Conservation (phyloP, 208 protist genomes). For the Wallacemonas sp. region DNA sequence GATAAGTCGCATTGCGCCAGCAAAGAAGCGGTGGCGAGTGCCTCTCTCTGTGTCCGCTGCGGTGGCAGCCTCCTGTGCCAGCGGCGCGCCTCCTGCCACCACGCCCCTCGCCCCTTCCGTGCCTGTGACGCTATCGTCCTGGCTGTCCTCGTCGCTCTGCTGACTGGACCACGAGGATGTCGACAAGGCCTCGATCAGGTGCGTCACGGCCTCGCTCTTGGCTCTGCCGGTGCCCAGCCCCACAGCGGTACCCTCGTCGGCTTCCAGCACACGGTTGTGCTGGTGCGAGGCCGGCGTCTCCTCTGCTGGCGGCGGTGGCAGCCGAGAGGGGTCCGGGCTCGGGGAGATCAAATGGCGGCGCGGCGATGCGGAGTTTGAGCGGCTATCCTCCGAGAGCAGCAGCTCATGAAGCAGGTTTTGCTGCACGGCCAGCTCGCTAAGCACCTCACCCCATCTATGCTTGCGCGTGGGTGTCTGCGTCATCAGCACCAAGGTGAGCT, state of each 20-base stretch:
- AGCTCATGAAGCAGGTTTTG: conserved; percentile 28
- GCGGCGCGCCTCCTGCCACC: too few relatives aligned
- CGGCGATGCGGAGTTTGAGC: conserved; percentile 2
- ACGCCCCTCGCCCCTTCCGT: neutral
- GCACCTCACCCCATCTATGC: conserved; percentile 21
- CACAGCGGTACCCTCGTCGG: neutral
- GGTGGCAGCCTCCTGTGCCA: too few relatives aligned
- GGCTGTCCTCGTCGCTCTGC: conserved; percentile 1
- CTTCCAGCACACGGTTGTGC: too few relatives aligned
- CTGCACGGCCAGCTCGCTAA: conserved; percentile 30
- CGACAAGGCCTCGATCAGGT: conserved; percentile 58
- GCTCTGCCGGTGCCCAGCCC: too few relatives aligned
- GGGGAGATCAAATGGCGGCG: conserved; percentile 12
- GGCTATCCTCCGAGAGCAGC: conserved; percentile 15
- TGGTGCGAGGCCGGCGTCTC: neutral
- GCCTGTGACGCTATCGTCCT: neutral
- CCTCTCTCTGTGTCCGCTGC: neutral
- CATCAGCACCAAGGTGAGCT: neutral
- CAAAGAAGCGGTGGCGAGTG: conserved; percentile 5
- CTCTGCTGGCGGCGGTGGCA: neutral
- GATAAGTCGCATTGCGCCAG: neutral
- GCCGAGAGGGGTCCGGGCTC: conserved; percentile 12
- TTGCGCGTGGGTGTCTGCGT: conserved; percentile 1
- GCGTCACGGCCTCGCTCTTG: conserved; percentile 23
- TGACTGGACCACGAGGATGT: conserved; percentile 70